A percentile compares a stretch with the other conserved stretches of the same genome.
Conservation (phyloP, 768 basidiomycete species). For the Mycena olivaceomarginata region DNA sequence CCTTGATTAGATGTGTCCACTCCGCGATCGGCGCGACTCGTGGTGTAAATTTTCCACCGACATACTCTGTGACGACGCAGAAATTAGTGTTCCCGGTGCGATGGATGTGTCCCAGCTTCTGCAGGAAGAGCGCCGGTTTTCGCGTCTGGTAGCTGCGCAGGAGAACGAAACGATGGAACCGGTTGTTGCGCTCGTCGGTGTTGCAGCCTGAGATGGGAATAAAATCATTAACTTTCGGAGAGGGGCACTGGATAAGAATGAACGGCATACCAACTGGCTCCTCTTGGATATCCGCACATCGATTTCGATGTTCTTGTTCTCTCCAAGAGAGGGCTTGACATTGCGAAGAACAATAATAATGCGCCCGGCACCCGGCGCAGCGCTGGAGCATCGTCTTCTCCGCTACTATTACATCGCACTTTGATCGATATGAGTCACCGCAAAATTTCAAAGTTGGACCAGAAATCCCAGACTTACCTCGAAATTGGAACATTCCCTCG, state of each 20-base stretch:
- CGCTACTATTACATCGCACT: background rate
- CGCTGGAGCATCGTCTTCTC: background rate
- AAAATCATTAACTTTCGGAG: background rate
- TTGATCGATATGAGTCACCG: background rate
- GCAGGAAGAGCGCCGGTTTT: background rate
- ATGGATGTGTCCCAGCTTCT: background rate
- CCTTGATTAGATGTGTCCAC: background rate
- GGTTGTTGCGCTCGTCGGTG: background rate
- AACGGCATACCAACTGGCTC: background rate
- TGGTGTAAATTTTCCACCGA: background rate
- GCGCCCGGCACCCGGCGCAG: background rate
- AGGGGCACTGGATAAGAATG: background rate
- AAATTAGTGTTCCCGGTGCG: background rate
- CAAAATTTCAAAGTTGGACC: background rate
- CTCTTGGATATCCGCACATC: background rate
- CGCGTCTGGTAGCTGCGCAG: constrained; percentile 1
- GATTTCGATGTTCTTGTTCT: background rate
- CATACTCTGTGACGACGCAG: background rate
- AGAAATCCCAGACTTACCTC: background rate
- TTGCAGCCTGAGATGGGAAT: background rate
- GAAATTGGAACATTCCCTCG: background rate
- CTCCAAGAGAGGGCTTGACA: background rate
- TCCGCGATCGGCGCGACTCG: background rate
- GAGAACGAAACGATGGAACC: background rate
- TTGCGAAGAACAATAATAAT: background rate